phyloP scores from a whole-genome alignment of 2,329 filamentous ascomycete genomes.

The Colletotrichum sansevieriae region DNA sequence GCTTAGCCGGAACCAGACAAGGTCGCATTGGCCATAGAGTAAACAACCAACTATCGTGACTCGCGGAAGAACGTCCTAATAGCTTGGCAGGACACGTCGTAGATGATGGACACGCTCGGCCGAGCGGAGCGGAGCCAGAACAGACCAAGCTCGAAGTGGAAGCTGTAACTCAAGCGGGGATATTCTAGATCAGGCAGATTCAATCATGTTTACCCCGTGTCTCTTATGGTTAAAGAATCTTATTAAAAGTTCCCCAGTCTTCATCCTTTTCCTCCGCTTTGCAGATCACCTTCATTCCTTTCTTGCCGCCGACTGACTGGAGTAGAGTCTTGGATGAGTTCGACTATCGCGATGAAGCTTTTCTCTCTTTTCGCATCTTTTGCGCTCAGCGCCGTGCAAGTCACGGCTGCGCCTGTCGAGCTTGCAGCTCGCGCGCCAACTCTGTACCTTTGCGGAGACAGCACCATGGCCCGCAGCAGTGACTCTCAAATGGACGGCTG shows the following conservation, averaged over 20 bases:
- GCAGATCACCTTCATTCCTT: constrained; percentile 2
- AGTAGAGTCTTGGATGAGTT: not conserved
- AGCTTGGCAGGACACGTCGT: constrained; percentile 23
- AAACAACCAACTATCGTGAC: constrained; percentile 14
- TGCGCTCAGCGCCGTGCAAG: constrained; percentile 31
- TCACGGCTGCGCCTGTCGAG: constrained; percentile 43
- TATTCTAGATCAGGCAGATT: constrained; percentile 5
- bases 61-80: constrained; percentile 34
- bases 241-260: not conserved
- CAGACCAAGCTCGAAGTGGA: constrained; percentile 7
- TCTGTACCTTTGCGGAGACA: constrained; percentile 71
- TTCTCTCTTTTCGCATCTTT: constrained; percentile 32
- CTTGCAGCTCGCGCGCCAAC: constrained; percentile 48
- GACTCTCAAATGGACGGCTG: constrained; percentile 66
- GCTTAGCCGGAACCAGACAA: constrained; percentile 2
- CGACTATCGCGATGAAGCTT: constrained; percentile 31
- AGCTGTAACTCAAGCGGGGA: not conserved
- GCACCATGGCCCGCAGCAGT: constrained; percentile 69
- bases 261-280: not conserved
- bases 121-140: constrained; percentile 30
- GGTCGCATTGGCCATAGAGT: constrained; percentile 18
- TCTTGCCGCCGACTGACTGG: not conserved
- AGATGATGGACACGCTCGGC: constrained; percentile 28
- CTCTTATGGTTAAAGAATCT: not conserved
- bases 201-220: not conserved